Conservation (phyloP, 2,329 filamentous ascomycete genomes). For the Cladosporium sp. region DNA sequence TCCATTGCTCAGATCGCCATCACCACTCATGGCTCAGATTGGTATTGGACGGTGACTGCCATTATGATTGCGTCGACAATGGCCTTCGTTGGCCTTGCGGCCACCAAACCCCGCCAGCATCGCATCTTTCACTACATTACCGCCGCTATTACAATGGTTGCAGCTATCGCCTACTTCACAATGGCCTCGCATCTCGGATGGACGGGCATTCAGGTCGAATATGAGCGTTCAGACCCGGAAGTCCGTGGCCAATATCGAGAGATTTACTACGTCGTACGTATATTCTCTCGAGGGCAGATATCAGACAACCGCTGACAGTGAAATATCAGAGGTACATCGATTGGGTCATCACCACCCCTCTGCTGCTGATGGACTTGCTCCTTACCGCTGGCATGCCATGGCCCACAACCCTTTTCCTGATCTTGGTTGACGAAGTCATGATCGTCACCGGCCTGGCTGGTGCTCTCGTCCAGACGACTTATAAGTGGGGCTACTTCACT, state of each 20-base stretch:
- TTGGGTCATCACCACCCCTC: conserved; percentile 54
- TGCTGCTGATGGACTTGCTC: conserved; percentile 57
- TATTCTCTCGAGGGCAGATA: background rate
- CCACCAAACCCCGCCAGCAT: conserved; percentile 49
- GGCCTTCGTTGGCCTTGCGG: conserved; percentile 46
- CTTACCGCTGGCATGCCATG: conserved; percentile 60
- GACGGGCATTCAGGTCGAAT: conserved; percentile 58
- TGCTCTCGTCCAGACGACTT: conserved; percentile 54
- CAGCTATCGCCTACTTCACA: conserved; percentile 58
- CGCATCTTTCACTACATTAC: conserved; percentile 62
- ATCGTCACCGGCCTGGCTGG: conserved; percentile 61
- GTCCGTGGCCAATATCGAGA: conserved; percentile 50
- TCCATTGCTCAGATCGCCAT: conserved; percentile 48
- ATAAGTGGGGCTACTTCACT: conserved; percentile 64
- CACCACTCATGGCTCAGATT: conserved; percentile 54
- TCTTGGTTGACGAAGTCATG: conserved; percentile 61
- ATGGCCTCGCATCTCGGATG: conserved; percentile 63
- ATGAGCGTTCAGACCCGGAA: conserved; percentile 38
- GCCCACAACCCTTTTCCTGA: conserved; percentile 56
- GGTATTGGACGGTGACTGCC: conserved; percentile 55
- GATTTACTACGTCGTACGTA: conserved; percentile 61
- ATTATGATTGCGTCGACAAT: conserved; percentile 53
- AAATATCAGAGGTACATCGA: conserved; percentile 7
- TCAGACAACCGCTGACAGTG: no score
- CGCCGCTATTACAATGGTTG: conserved; percentile 51